Conservation (phyloP, 192 early-diverging fungal species). For the Coemansia sp. region DNA sequence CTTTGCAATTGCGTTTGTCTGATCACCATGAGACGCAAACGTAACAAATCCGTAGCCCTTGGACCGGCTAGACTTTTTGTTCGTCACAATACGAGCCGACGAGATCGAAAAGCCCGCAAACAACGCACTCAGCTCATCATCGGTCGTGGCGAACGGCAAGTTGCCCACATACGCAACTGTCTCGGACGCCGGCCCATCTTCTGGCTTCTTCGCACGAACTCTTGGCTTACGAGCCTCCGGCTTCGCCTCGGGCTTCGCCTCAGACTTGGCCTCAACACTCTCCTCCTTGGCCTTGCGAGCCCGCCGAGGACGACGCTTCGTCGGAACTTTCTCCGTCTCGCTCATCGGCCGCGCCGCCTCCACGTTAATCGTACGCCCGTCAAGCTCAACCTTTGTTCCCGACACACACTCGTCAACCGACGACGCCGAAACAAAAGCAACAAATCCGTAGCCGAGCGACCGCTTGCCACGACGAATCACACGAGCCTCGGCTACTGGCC, state of each 20-base stretch:
- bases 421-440: constrained; percentile 73
- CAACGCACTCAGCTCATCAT: constrained; percentile 69
- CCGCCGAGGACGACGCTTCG: constrained; percentile 28
- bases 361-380: constrained; percentile 87
- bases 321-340: constrained; percentile 28
- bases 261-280: constrained; percentile 10
- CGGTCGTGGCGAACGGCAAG: constrained; percentile 70
- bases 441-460: constrained; percentile 94
- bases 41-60: constrained; percentile 98
- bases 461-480: constrained; percentile 79
- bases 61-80: constrained; percentile 64
- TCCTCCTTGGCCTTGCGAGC: constrained; percentile 40
- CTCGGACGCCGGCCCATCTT: constrained; percentile 28
- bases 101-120: constrained; percentile 73
- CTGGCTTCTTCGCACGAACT: not conserved
- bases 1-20: constrained; percentile 51
- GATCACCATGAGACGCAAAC: constrained; percentile 72
- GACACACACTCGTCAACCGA: constrained; percentile 71
- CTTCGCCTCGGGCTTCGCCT: not conserved
- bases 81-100: constrained; percentile 73
- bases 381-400: constrained; percentile 70
- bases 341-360: constrained; percentile 75
- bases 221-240: constrained; percentile 3
- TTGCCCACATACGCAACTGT: constrained; percentile 80
- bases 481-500: constrained; percentile 71